Evolutionary conservation across 257 asterid genomes (phyloP), one percentile per base, ranked within the genome.

Genomic region (Solanum lycopersicoides): DNA sequence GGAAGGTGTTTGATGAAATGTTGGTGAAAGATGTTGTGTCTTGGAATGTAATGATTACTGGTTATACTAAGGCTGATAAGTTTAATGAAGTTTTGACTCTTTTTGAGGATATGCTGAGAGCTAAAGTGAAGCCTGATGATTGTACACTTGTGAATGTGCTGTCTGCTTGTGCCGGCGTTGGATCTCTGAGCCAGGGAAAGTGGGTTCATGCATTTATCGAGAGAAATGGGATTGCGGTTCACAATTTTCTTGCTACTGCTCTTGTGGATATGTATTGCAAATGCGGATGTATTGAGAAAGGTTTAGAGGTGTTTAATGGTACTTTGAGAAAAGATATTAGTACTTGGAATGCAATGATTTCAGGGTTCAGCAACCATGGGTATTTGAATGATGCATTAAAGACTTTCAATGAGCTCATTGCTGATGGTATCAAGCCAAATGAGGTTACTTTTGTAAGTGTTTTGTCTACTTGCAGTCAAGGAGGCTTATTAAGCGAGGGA

Each of bases 261-360:
- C 91, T 91, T 79, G 91, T 90, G 73, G 90, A 91, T 83, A 91
- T 91, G 93, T 91, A 91, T 80, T 84, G 90, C 4, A 91, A 90
- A 89, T 90, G 93, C 87, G 93, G 92, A 86, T 86, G 69, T 68
- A 89, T 91, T 75, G 91, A 90, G 85, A 87, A 91, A 88, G 87
- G 89, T 11, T 11, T 69, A 13, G 90, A 87, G 76, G 90, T 90
- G 77, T 89, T 90, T 83, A 75, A 77, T n/a, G 18, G 75, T 72
- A 66, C 91, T 37, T 69, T 76, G 69, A 56, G 45, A 84, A 91
- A 89, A 84, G 90, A 90, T 79, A 85, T 87, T 69, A 87, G 93
- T 53, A 89, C 93, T 32, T 91, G 92, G 93, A 91, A 90, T 89
- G 89, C 92, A 68, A 89, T 90, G 89, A 89, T 90, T 88, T 66